These are phyloP conservation scores for Sedum album DNA, from an alignment of 164 flowering plant species.

Conservation along the genomic window DNA sequence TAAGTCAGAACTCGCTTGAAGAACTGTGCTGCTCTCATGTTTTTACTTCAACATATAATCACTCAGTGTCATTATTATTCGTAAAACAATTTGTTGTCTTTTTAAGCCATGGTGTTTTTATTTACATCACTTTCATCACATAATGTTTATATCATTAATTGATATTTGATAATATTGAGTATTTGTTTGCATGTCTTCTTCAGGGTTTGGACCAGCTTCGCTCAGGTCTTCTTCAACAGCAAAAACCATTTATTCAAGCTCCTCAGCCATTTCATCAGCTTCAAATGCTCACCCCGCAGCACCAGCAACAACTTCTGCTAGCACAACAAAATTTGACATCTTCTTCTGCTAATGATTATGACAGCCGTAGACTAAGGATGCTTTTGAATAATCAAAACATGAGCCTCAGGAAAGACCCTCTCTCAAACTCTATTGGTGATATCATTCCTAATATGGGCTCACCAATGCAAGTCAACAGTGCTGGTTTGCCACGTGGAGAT, in stretches of 20 bases:
- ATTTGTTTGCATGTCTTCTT: background rate
- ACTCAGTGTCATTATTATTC: no score
- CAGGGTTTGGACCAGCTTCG: conserved; percentile 81
- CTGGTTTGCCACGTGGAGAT: conserved; percentile 61
- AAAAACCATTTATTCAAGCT: conserved; percentile 73
- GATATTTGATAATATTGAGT: background rate
- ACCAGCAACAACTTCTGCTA: conserved; percentile 74
- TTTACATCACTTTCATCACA: background rate
- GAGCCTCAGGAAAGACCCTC: conserved; percentile 66
- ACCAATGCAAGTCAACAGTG: conserved; percentile 48
- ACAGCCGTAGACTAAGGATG: conserved; percentile 76
- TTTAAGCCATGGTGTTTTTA: background rate
- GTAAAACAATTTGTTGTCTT: background rate
- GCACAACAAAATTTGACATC: conserved; percentile 81
- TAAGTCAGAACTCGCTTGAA: conserved; percentile 24
- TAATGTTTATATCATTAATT: background rate
- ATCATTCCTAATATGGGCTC: conserved; percentile 70
- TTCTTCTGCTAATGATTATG: conserved; percentile 63
- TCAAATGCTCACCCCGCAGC: conserved; percentile 81
- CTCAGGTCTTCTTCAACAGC: conserved; percentile 85
- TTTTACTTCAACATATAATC: background rate
- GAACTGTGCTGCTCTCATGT: background rate
- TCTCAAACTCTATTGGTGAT: conserved; percentile 69
- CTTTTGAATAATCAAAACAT: conserved; percentile 55
- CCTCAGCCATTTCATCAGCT: conserved; percentile 86